Conservation (phyloP, 1,284 basidiomycete genomes). For the Athelia sp. region DNA sequence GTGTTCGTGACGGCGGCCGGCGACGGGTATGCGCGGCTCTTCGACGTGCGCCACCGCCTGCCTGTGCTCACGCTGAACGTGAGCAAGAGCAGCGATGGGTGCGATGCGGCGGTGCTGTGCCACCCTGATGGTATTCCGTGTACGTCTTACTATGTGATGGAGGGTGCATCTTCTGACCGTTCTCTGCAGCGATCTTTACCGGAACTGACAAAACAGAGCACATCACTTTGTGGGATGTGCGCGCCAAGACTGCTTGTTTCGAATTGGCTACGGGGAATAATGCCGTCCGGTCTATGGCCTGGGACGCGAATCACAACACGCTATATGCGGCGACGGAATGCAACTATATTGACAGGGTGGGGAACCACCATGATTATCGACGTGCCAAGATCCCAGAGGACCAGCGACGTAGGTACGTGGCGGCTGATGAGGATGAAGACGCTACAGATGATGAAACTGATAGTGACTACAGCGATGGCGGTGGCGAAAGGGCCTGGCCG, state of each 20-base stretch:
- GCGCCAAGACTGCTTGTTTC: slow-evolving; percentile 27
- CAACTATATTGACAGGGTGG: slow-evolving; percentile 25
- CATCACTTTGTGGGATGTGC: slow-evolving; percentile 35
- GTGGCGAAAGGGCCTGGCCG: slow-evolving; percentile 27
- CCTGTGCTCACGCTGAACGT: slow-evolving; percentile 20
- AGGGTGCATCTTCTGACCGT: background rate
- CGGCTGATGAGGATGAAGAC: background rate
- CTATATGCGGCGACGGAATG: slow-evolving; percentile 34
- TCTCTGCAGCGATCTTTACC: slow-evolving; percentile 25
- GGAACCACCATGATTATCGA: slow-evolving; percentile 25
- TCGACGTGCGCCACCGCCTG: slow-evolving; percentile 28
- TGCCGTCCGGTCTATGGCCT: slow-evolving; percentile 25
- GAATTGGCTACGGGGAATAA: slow-evolving; percentile 40
- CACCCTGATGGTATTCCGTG: slow-evolving; percentile 26
- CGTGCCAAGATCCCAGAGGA: slow-evolving; percentile 17
- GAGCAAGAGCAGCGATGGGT: slow-evolving; percentile 4
- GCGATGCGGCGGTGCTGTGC: slow-evolving; percentile 13
- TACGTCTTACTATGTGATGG: slow-evolving; percentile 8
- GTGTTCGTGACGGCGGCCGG: slow-evolving; percentile 28
- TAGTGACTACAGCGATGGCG: background rate
- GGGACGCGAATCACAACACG: slow-evolving; percentile 24
- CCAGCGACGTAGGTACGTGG: background rate
- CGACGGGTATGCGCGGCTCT: slow-evolving; percentile 36
- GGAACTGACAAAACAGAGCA: slow-evolving; percentile 21
- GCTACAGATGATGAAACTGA: slow-evolving; percentile 5